Evolutionary conservation across 345 rosid species (phyloP).

Genomic region (Eucalyptus globulus): DNA sequence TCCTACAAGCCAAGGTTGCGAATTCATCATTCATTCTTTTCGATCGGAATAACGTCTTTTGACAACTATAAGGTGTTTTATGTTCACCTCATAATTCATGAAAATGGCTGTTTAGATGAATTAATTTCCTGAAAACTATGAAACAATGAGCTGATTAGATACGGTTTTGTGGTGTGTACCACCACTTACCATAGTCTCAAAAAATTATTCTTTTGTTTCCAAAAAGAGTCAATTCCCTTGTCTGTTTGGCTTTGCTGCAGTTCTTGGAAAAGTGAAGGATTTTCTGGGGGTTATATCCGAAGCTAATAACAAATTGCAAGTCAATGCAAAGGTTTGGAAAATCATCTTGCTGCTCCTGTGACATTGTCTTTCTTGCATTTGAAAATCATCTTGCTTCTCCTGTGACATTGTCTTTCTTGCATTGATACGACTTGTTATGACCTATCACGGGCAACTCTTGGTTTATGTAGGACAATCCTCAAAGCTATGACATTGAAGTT

Average conservation of each 20-base stretch:
- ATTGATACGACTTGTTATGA: background rate
- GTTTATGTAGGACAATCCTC: slow-evolving; percentile 34
- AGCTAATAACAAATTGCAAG: slow-evolving; percentile 50
- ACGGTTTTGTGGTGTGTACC: background rate
- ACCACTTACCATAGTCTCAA: background rate
- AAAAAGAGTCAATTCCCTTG: background rate
- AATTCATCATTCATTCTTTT: background rate
- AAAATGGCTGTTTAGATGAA: background rate
- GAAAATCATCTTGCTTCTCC: background rate
- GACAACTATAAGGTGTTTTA: background rate
- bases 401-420: background rate
- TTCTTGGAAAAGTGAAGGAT: slow-evolving; percentile 60
- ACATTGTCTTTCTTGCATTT: background rate
- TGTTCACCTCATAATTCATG: background rate
- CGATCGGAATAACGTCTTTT: background rate
- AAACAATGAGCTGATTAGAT: background rate
- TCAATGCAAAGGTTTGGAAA: slow-evolving; percentile 39
- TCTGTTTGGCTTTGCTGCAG: slow-evolving; percentile 6
- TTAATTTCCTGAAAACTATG: background rate
- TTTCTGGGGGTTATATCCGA: slow-evolving; percentile 64
- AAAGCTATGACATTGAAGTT: slow-evolving; percentile 54
- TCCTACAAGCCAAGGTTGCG: slow-evolving; percentile 48
- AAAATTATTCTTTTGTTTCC: background rate
- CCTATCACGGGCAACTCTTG: background rate
- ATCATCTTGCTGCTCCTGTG: background rate